A percentile compares a stretch with the other conserved stretches of the same genome.
Evolutionary conservation across 345 rosid genomes (phyloP).

Genomic region (Gossypium turneri): DNA sequence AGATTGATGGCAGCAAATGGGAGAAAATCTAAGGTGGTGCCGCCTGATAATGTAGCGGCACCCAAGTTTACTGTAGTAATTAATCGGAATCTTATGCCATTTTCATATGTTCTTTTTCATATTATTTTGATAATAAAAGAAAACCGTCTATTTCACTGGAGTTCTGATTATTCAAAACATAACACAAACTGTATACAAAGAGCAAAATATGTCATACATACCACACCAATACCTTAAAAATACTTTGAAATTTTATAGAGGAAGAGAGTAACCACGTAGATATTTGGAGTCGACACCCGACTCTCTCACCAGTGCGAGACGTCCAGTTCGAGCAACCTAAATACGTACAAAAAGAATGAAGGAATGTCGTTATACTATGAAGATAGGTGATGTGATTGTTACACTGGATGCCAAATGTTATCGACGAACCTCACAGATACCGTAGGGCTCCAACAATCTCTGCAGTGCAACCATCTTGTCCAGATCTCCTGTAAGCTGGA

Average conservation of each 20-base stretch:
- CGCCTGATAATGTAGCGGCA: too few species aligned
- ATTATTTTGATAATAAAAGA: too few species aligned
- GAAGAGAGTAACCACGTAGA: constrained; percentile 86
- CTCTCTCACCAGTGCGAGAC: constrained; percentile 81
- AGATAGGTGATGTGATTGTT: background rate
- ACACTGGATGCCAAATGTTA: background rate
- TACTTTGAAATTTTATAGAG: constrained; percentile 26
- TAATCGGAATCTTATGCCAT: too few species aligned
- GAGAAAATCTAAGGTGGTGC: too few species aligned
- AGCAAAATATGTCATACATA: too few species aligned
- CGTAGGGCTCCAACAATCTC: constrained; percentile 86
- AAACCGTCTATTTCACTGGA: too few species aligned
- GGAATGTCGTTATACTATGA: too few species aligned
- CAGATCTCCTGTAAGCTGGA: constrained; percentile 83
- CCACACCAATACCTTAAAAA: background rate
- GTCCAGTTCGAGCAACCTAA: constrained; percentile 91
- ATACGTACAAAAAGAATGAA: background rate
- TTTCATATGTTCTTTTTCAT: too few species aligned
- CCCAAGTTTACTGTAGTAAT: too few species aligned
- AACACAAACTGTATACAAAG: too few species aligned
- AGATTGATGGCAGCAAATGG: too few species aligned
- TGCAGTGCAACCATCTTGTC: constrained; percentile 96
- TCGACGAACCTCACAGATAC: constrained; percentile 84
- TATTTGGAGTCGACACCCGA: constrained; percentile 84
- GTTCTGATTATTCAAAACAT: too few species aligned